Conservation (phyloP, 73 alveolate genomes). For the Tetrahymena borealis region DNA sequence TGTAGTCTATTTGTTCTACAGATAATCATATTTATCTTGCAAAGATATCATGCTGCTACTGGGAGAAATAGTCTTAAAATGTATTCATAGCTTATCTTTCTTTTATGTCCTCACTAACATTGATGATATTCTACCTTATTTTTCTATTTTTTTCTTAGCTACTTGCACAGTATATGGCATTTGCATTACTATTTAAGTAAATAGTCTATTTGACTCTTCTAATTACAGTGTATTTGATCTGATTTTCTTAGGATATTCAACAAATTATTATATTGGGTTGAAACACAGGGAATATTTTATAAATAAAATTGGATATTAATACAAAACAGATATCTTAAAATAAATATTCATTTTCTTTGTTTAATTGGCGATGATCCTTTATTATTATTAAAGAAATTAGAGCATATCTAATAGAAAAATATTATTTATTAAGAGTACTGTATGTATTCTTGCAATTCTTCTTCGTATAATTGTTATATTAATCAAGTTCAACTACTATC, state of each 20-base stretch:
- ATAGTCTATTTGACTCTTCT: not conserved
- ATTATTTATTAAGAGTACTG: not conserved
- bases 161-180: not conserved
- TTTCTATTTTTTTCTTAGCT: not conserved
- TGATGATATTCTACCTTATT: not conserved
- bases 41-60: not conserved
- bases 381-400: not conserved
- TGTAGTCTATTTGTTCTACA: not conserved
- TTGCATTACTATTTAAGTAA: not conserved
- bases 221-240: not conserved
- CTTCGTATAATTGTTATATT: not conserved
- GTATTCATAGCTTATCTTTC: not conserved
- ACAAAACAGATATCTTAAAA: not conserved
- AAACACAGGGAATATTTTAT: not conserved
- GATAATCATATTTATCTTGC: not conserved
- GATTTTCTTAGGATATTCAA: not conserved
- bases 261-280: not conserved
- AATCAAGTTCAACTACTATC: not conserved
- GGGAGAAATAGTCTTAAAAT: not conserved
- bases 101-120: not conserved
- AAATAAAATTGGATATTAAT: not conserved
- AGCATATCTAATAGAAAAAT: not conserved
- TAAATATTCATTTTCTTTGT: not conserved
- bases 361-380: not conserved
- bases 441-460: not conserved